Evolutionary conservation across 352 stramenopile genomes (phyloP).

Genomic region (Blastocystis sp.): DNA sequence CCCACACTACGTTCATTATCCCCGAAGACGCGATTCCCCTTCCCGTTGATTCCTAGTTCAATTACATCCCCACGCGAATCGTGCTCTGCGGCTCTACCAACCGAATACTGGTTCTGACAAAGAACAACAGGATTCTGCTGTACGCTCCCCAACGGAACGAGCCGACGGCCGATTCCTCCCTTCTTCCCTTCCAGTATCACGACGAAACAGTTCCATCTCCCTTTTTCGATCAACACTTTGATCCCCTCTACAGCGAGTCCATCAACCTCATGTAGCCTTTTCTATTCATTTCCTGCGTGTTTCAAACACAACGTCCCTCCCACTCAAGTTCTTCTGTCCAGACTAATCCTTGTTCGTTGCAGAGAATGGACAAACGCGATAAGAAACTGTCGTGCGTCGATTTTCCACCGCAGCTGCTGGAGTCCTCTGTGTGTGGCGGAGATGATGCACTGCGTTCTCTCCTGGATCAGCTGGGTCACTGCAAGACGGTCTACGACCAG

Average conservation of each 20-base stretch:
- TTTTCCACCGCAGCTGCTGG: neutral
- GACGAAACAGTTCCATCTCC: neutral
- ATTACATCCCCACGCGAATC: neutral
- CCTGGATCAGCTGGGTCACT: neutral
- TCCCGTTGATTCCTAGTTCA: neutral
- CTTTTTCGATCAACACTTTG: neutral
- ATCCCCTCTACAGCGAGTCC: neutral
- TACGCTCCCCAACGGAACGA: neutral
- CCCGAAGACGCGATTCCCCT: neutral
- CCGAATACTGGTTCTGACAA: neutral
- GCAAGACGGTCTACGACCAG: constrained; percentile 52
- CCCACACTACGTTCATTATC: neutral
- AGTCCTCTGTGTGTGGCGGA: neutral
- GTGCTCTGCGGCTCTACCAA: neutral
- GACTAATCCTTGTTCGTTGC: neutral
- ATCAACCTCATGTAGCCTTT: neutral
- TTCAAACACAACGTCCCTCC: neutral
- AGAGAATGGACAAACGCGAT: neutral
- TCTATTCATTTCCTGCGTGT: neutral
- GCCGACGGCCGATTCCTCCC: neutral
- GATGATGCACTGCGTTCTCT: neutral
- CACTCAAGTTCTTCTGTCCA: neutral
- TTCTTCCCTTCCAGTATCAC: constrained; percentile 22
- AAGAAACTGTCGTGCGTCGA: neutral
- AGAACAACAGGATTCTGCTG: neutral